These are phyloP conservation scores for Trichoderma semiorbis DNA, from an alignment of 2,329 filamentous ascomycete species.

Conservation along the genomic window DNA sequence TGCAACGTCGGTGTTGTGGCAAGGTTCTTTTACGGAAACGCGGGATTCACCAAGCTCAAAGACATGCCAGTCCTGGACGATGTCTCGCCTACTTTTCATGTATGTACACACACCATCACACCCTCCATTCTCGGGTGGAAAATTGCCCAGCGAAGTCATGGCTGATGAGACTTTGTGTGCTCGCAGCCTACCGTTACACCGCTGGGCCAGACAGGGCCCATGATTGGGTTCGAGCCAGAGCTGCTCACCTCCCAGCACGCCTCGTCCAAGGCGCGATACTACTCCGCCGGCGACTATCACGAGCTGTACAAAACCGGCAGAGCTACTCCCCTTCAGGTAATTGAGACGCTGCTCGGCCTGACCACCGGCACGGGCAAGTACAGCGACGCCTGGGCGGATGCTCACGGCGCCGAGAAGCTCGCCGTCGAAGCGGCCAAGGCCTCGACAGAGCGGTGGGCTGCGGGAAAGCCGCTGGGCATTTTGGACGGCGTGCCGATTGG, in stretches of 20 bases:
- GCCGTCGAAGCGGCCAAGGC: slow-evolving; percentile 66
- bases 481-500: slow-evolving; percentile 81
- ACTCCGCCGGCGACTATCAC: slow-evolving; percentile 73
- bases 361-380: slow-evolving; percentile 61
- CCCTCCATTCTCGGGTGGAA: not conserved
- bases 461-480: slow-evolving; percentile 61
- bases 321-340: slow-evolving; percentile 69
- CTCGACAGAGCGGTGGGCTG: slow-evolving; percentile 69
- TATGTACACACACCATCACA: slow-evolving; percentile 30
- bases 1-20: slow-evolving; percentile 59
- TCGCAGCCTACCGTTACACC: slow-evolving; percentile 57
- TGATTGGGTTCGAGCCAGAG: slow-evolving; percentile 41
- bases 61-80: slow-evolving; percentile 46
- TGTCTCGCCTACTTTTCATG: slow-evolving; percentile 45
- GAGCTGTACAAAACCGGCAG: slow-evolving; percentile 66
- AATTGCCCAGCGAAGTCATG: too few relatives aligned
- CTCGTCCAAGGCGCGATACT: slow-evolving; percentile 52
- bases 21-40: slow-evolving; percentile 66
- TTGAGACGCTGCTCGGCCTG: slow-evolving; percentile 66
- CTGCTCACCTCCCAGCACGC: slow-evolving; percentile 41
- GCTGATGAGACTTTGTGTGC: not conserved
- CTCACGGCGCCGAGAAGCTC: slow-evolving; percentile 52
- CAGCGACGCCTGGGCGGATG: slow-evolving; percentile 69
- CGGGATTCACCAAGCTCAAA: slow-evolving; percentile 50
- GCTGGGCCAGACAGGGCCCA: slow-evolving; percentile 35